These are phyloP conservation scores for Dactylonectria estremocensis DNA, from an alignment of 2,329 filamentous ascomycete species.

Conservation along the genomic window DNA sequence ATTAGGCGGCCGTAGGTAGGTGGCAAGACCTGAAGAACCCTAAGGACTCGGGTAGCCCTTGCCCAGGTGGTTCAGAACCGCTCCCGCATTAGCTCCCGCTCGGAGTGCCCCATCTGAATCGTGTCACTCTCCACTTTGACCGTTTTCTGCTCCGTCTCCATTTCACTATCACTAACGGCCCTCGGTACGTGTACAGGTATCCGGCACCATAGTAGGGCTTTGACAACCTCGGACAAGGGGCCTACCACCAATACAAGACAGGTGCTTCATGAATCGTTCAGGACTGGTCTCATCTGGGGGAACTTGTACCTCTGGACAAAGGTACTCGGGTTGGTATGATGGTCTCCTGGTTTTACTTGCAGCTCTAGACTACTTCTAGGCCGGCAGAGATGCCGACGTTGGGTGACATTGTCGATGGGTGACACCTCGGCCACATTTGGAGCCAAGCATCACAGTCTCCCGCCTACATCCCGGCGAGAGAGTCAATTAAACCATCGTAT, in stretches of 20 bases:
- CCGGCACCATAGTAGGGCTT: neutral
- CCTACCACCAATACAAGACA: neutral
- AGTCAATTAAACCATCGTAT: neutral
- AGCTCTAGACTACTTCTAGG: conserved; percentile 3
- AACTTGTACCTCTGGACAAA: too few relatives aligned
- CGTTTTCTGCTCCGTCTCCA: neutral
- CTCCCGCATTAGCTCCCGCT: neutral
- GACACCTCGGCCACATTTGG: conserved; percentile 6
- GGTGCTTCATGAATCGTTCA: neutral
- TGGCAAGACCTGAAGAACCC: conserved; percentile 9
- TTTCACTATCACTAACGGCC: neutral
- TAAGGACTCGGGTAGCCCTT: neutral
- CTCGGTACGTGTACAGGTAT: neutral
- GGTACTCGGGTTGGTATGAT: neutral
- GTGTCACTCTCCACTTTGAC: neutral
- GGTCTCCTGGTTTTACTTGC: conserved; percentile 19
- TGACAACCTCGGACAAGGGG: neutral
- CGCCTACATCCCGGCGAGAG: neutral
- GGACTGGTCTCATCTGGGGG: too few relatives aligned
- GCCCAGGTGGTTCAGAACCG: neutral
- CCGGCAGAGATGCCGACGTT: conserved; percentile 38
- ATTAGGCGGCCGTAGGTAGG: neutral
- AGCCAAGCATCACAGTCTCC: neutral
- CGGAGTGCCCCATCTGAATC: neutral
- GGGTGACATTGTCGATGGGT: conserved; percentile 20